Conservation (phyloP, 352 stramenopile genomes). For the Globisporangium alternatum region DNA sequence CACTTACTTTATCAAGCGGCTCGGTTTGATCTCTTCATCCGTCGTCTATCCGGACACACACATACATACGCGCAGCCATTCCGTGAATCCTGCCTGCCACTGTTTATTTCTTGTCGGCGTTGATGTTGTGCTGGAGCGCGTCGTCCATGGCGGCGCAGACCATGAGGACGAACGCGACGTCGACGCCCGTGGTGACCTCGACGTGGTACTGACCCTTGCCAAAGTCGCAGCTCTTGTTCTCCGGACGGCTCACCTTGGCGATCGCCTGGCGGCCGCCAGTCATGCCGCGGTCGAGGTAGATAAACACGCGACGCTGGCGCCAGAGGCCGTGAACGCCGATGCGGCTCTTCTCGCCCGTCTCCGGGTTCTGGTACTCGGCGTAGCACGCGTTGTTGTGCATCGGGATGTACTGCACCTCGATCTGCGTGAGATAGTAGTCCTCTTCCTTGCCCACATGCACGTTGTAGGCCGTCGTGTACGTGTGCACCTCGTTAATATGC, state of each 20-base stretch:
- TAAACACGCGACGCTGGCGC: conserved; percentile 22
- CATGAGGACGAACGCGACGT: conserved; percentile 18
- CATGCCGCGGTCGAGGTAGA: conserved; percentile 27
- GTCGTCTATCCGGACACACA: too few species aligned
- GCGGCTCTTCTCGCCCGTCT: conserved; percentile 21
- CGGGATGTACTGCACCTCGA: conserved; percentile 33
- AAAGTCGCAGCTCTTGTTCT: conserved; percentile 15
- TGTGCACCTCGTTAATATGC: conserved; percentile 20
- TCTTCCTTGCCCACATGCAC: conserved; percentile 36
- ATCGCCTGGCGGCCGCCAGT: conserved; percentile 18
- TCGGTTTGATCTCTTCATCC: too few species aligned
- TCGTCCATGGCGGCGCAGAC: conserved; percentile 21
- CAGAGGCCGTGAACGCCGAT: conserved; percentile 26
- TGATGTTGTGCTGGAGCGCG: conserved; percentile 12
- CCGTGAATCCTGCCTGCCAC: not conserved
- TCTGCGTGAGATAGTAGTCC: conserved; percentile 23
- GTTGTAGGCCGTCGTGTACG: conserved; percentile 24
- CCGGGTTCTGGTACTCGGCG: conserved; percentile 28
- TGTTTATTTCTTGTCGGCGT: conserved; percentile 4
- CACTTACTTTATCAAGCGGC: too few species aligned
- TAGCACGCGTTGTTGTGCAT: conserved; percentile 28
- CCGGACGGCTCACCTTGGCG: conserved; percentile 24
- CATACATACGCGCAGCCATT: not conserved
- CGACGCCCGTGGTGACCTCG: conserved; percentile 14
- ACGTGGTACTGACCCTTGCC: conserved; percentile 21